Base-by-base conservation (phyloP, 2,329 filamentous ascomycete species). In the Cladosporium phlei region DNA sequence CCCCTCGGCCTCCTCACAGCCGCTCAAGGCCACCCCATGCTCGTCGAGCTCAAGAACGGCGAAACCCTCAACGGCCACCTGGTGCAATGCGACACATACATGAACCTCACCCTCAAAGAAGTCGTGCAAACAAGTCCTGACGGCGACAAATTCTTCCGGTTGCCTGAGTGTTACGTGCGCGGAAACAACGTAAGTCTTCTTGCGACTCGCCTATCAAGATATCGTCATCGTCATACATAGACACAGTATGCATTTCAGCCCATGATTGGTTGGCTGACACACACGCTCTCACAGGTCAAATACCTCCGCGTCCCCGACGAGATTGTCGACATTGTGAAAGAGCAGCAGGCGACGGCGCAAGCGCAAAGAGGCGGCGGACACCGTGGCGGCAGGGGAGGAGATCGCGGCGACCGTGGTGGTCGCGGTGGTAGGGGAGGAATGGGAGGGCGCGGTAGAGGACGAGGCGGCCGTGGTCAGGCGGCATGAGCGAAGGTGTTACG, bases 61-160 rank as follows among this genome's bases (percentile, higher is more conserved):
- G 90, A 98, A 71, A 97, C 93, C 0, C 79, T 98, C 51, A 98
- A 97, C 71, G 93, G 93, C 53, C 89, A 96, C 64, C 76, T 98
- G 50, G 86, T 96, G 67, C 88, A 85, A 68, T 98, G 91, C 81
- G 93, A 98, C 69, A 98, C 91, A 38, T 98, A 93, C 89, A 98
- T 98, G 93, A 98, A 98, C 72, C 74, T 98, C 59, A 97, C 91
- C 2, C 72, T 98, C 56, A 95, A 93, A 69, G 93, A 97, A 68
- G 94, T 98, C 17, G 88, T 97, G 27, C 91, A 97, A 70, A 97
- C 93, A 14, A 95, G 86, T 65, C 83, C 91, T 19, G 91, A 97
- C 62, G 93, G 89, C 53, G 90, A 97, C 69, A 90, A 86, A 65
- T 98, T 98, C 69, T 85, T 88, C 68, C 79, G 88, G 63, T 73